A percentile compares a stretch with the other conserved stretches of the same genome.
Evolutionary conservation across 257 asterid species (phyloP).

Genomic region (Pogostemon cablin): DNA sequence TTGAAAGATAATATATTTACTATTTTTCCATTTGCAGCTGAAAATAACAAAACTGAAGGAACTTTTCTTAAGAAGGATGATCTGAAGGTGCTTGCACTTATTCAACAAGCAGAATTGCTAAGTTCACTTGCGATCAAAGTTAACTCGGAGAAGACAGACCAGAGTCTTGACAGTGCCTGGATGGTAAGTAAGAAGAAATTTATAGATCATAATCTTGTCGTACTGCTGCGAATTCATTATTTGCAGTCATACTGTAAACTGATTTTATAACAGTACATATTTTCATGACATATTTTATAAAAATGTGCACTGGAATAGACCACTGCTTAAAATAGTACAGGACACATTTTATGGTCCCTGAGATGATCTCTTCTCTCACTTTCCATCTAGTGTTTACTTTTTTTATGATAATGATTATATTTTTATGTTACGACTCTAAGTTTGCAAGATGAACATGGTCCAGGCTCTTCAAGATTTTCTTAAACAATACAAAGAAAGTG

Average conservation of each 20-base stretch:
- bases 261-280: too few relatives aligned
- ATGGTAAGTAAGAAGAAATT: slow-evolving; percentile 49
- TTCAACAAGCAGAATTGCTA: slow-evolving; percentile 96
- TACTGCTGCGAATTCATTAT: too few relatives aligned
- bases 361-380: not conserved
- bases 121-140: slow-evolving; percentile 90
- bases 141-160: slow-evolving; percentile 72
- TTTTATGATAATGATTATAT: slow-evolving; percentile 20
- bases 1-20: slow-evolving; percentile 3
- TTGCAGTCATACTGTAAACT: not conserved
- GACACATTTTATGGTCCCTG: slow-evolving; percentile 18
- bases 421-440: slow-evolving; percentile 27
- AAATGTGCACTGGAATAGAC: not conserved
- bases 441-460: slow-evolving; percentile 29
- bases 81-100: slow-evolving; percentile 79
- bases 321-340: slow-evolving; percentile 13
- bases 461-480: slow-evolving; percentile 84
- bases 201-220: slow-evolving; percentile 13
- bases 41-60: slow-evolving; percentile 49
- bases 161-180: slow-evolving; percentile 91
- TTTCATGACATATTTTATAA: slow-evolving; percentile 18
- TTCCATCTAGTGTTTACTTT: slow-evolving; percentile 18
- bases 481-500: slow-evolving; percentile 70
- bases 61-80: slow-evolving; percentile 84
- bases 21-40: slow-evolving; percentile 48